Conservation (phyloP, 108 stramenopile genomes). For the Fistulifera solaris region DNA sequence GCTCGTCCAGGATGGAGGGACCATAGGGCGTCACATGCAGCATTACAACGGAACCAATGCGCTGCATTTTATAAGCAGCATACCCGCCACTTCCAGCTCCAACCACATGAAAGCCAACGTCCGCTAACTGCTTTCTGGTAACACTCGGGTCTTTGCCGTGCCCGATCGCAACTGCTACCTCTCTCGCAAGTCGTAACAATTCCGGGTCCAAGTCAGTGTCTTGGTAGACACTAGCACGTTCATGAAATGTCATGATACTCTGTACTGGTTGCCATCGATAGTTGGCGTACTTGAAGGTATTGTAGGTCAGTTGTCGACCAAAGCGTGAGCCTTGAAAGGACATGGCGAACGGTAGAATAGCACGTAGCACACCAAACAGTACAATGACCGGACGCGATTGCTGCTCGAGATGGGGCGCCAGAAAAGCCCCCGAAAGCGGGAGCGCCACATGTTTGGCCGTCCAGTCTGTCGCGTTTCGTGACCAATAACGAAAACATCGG, state of each 20-base stretch:
- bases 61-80: conserved; percentile 32
- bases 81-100: conserved; percentile 48
- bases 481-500: conserved; percentile 41
- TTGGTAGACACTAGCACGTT: conserved; percentile 43
- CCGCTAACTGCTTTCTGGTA: conserved; percentile 12
- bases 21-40: conserved; percentile 68
- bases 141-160: conserved; percentile 26
- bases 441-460: conserved; percentile 26
- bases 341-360: conserved; percentile 35
- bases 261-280: conserved; percentile 57
- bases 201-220: conserved; percentile 53
- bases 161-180: conserved; percentile 53
- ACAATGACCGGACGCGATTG: conserved; percentile 46
- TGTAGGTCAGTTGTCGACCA: conserved; percentile 44
- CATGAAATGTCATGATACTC: conserved; percentile 34
- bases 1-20: conserved; percentile 48
- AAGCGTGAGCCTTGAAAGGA: conserved; percentile 60
- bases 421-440: conserved; percentile 31
- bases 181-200: conserved; percentile 31
- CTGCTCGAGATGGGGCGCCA: conserved; percentile 24
- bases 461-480: conserved; percentile 29
- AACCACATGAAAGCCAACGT: conserved; percentile 22
- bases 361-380: conserved; percentile 40
- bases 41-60: conserved; percentile 16
- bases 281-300: conserved; percentile 25